Percentiles rank a stretch among this genome's conserved stretches.
Evolutionary conservation across 805 yeast genomes (phyloP).

Genomic region (Jamesozyma rosinii): DNA sequence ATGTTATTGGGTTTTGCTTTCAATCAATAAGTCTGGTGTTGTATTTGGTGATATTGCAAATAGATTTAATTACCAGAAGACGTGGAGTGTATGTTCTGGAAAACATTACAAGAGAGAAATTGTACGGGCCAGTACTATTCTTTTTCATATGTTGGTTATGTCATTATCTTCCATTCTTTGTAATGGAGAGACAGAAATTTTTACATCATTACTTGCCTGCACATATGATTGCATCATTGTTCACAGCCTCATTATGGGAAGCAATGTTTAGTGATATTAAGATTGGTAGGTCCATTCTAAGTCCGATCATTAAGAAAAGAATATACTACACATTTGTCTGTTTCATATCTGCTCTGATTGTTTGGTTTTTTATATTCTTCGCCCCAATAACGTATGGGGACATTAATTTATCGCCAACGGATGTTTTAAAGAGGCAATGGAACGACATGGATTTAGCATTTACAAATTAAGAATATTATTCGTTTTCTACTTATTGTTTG

Average conservation of each 20-base stretch:
- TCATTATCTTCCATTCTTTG: conserved; percentile 83
- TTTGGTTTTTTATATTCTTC: conserved; percentile 50
- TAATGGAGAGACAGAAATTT: conserved; percentile 89
- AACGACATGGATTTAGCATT: conserved; percentile 80
- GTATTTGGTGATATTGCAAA: conserved; percentile 54
- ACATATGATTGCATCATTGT: conserved; percentile 75
- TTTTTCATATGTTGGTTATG: conserved; percentile 78
- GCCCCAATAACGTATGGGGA: conserved; percentile 82
- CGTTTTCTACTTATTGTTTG: not conserved
- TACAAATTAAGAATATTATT: conserved; percentile 72
- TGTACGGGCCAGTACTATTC: conserved; percentile 77
- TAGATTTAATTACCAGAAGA: conserved; percentile 69
- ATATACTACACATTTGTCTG: conserved; percentile 17
- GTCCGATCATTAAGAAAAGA: conserved; percentile 11
- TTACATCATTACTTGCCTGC: conserved; percentile 94
- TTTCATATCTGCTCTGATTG: not conserved
- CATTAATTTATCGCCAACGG: conserved; percentile 47
- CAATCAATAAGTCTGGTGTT: conserved; percentile 56
- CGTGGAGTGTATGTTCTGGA: conserved; percentile 53
- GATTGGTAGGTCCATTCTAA: conserved; percentile 8
- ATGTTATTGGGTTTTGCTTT: conserved; percentile 83
- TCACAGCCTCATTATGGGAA: conserved; percentile 75
- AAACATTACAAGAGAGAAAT: conserved; percentile 50
- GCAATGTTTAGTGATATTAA: conserved; percentile 55
- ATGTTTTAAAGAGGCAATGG: conserved; percentile 68